These are phyloP conservation scores for Albugo laibachii DNA, from an alignment of 352 stramenopile genomes.

Conservation along the genomic window DNA sequence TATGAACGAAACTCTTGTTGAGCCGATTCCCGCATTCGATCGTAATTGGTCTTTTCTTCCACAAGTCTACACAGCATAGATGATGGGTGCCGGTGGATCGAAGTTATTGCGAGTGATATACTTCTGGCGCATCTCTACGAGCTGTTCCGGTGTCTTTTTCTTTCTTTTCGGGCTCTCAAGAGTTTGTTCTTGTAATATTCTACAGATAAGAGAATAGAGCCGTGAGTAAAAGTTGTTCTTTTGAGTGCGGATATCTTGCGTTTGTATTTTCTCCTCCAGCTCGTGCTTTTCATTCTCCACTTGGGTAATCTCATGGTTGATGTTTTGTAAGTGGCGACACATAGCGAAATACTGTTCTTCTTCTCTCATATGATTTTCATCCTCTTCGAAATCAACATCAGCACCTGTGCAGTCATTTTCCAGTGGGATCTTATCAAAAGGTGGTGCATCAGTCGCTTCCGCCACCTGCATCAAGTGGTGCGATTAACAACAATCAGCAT, in stretches of 20 bases:
- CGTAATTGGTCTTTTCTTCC: slow-evolving; percentile 54
- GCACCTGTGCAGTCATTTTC: slow-evolving; percentile 11
- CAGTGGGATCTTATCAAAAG: not conserved
- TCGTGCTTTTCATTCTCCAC: slow-evolving; percentile 56
- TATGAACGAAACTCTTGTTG: slow-evolving; percentile 52
- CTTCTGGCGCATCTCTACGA: slow-evolving; percentile 52
- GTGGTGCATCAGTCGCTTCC: not conserved
- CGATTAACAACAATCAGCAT: slow-evolving; percentile 50
- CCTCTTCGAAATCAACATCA: slow-evolving; percentile 35
- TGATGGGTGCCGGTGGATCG: not conserved
- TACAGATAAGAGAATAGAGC: slow-evolving; percentile 3
- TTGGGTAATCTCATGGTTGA: slow-evolving; percentile 63
- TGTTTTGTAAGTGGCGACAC: slow-evolving; percentile 60
- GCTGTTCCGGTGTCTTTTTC: slow-evolving; percentile 49
- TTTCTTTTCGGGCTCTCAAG: slow-evolving; percentile 39
- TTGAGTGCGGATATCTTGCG: slow-evolving; percentile 9
- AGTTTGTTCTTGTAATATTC: slow-evolving; percentile 34
- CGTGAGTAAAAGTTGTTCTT: not conserved
- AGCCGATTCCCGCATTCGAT: slow-evolving; percentile 32
- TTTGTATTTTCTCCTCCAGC: slow-evolving; percentile 34
- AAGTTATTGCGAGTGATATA: slow-evolving; percentile 6
- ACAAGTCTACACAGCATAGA: slow-evolving; percentile 21
- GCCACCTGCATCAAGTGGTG: slow-evolving; percentile 7
- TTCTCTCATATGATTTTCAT: slow-evolving; percentile 38
- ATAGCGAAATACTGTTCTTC: slow-evolving; percentile 68